Percentiles rank a stretch among this genome's conserved stretches.
Evolutionary conservation across 495 filamentous ascomycete genomes (phyloP).

Genomic region (Bacidia gigantensis): DNA sequence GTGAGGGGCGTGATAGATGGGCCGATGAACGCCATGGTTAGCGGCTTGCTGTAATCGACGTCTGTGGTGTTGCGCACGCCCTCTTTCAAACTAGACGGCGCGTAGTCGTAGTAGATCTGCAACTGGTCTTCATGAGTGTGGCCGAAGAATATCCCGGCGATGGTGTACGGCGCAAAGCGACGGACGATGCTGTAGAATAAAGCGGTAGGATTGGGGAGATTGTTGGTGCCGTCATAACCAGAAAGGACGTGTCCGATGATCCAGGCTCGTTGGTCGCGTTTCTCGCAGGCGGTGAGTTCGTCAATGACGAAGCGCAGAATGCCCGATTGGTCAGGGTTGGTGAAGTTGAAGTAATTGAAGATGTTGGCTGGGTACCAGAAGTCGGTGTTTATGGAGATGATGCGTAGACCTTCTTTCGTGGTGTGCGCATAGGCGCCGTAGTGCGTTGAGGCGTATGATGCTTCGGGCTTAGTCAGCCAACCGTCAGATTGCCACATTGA

Average conservation of each 20-base stretch:
- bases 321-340: constrained; percentile 25
- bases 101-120: constrained; percentile 24
- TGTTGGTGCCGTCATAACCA: constrained; percentile 24
- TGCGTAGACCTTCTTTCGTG: constrained; percentile 23
- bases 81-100: constrained; percentile 16
- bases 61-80: constrained; percentile 19
- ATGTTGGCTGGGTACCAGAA: constrained; percentile 38
- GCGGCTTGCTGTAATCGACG: constrained; percentile 15
- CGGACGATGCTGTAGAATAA: constrained; percentile 27
- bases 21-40: constrained; percentile 24
- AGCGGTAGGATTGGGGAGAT: constrained; percentile 23
- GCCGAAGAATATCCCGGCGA: constrained; percentile 25
- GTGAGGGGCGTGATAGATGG: constrained; percentile 25
- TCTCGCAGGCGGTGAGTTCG: constrained; percentile 26
- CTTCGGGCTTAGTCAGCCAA: constrained; percentile 22
- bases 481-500: constrained; percentile 26
- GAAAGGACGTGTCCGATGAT: constrained; percentile 26
- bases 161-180: constrained; percentile 24
- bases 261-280: constrained; percentile 26
- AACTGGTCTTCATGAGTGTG: constrained; percentile 24
- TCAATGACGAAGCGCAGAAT: constrained; percentile 24
- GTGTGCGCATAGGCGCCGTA: constrained; percentile 28
- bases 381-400: constrained; percentile 32
- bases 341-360: constrained; percentile 28
- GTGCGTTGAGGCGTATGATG: constrained; percentile 21